phyloP scores from a whole-genome alignment of 2,329 filamentous ascomycete genomes.

The Sclerotinia borealis region DNA sequence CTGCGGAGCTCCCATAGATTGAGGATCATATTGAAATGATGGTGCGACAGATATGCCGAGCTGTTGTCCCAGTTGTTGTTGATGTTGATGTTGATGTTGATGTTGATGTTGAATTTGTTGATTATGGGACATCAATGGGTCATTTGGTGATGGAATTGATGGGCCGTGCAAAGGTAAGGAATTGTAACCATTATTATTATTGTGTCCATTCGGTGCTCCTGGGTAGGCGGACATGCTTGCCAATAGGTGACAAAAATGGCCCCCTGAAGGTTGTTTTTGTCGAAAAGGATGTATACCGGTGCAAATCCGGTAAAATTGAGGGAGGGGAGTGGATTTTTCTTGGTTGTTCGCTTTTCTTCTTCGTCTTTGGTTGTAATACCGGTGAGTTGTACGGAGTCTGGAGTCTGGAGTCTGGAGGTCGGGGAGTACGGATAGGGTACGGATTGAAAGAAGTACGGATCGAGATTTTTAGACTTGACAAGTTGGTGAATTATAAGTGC shows the following conservation, averaged over 20 bases:
- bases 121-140: conserved; percentile 8
- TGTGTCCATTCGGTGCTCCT: conserved; percentile 3
- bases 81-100: conserved; percentile 5
- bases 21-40: conserved; percentile 13
- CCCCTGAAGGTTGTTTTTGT: not conserved
- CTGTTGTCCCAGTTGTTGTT: conserved; percentile 10
- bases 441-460: too few species aligned
- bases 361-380: too few species aligned
- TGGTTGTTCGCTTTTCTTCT: too few species aligned
- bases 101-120: conserved; percentile 14
- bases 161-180: conserved; percentile 9
- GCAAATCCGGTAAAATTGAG: conserved; percentile 10
- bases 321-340: too few species aligned
- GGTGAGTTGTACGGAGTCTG: too few species aligned
- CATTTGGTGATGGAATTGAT: conserved; percentile 11
- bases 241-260: not conserved
- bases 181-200: conserved; percentile 7
- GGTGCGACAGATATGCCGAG: conserved; percentile 7
- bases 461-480: too few species aligned
- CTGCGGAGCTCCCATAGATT: conserved; percentile 12
- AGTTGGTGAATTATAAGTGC: too few species aligned
- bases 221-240: conserved; percentile 14
- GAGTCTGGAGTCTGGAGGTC: too few species aligned
- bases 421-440: too few species aligned
- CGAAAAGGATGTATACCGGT: conserved; percentile 8